Percentiles rank a stretch among this genome's conserved stretches.
Conservation (phyloP, 768 basidiomycete genomes). For the Pleurotus tuoliensis region DNA sequence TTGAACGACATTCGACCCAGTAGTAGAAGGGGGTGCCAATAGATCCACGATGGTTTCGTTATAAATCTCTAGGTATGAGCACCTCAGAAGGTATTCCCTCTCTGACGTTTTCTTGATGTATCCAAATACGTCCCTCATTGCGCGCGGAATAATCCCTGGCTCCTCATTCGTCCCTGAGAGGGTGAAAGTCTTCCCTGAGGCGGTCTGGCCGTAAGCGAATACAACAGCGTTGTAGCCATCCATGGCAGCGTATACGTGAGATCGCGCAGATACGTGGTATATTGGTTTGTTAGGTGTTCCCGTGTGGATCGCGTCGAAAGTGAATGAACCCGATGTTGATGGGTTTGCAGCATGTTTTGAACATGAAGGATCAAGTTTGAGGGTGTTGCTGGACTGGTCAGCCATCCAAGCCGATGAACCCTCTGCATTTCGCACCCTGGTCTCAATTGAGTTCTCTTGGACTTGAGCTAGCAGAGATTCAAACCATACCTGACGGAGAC, state of each 20-base stretch:
- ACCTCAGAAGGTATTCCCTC: constrained; percentile 91
- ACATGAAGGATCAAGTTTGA: constrained; percentile 59
- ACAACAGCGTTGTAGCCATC: constrained; percentile 95
- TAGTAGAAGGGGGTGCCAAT: constrained; percentile 62
- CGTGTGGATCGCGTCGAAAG: constrained; percentile 74
- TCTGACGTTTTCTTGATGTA: constrained; percentile 73
- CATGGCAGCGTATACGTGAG: constrained; percentile 89
- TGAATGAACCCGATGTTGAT: constrained; percentile 38
- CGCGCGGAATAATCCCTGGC: constrained; percentile 92
- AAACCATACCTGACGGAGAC: constrained; percentile 70
- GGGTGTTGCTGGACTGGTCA: constrained; percentile 31
- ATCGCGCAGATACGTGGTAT: constrained; percentile 70
- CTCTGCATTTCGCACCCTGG: constrained; percentile 62
- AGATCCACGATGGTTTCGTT: constrained; percentile 89
- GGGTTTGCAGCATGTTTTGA: constrained; percentile 38
- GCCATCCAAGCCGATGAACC: constrained; percentile 50
- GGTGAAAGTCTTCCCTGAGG: constrained; percentile 55
- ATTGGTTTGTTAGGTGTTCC: constrained; percentile 78
- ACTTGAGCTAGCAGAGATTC: too few species aligned
- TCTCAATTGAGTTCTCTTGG: not conserved
- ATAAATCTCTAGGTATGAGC: constrained; percentile 97
- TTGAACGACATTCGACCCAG: constrained; percentile 53
- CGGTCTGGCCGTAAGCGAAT: constrained; percentile 93
- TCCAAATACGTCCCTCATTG: constrained; percentile 88
- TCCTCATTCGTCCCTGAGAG: constrained; percentile 75